These are phyloP conservation scores for Schizophyllum amplum DNA, from an alignment of 1,284 basidiomycete genomes.

Conservation along the genomic window DNA sequence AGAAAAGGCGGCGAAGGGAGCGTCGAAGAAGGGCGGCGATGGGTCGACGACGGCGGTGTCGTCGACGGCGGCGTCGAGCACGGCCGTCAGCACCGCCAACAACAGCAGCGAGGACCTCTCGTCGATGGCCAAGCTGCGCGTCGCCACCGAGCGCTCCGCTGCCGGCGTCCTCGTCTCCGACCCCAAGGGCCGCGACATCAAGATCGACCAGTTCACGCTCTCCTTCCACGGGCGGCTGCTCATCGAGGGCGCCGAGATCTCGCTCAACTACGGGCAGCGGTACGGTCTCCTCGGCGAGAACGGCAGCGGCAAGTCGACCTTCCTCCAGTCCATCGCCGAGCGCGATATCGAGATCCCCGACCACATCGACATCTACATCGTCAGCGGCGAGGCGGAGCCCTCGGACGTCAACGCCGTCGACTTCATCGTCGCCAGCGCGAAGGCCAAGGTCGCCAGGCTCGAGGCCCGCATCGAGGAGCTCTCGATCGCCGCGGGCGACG, in stretches of 20 bases:
- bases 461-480: conserved; percentile 95
- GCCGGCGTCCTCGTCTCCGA: conserved; percentile 92
- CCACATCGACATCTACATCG: conserved; percentile 98
- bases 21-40: conserved; percentile 41
- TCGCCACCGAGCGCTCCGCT: conserved; percentile 85
- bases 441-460: conserved; percentile 90
- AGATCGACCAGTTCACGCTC: conserved; percentile 93
- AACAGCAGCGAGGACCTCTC: conserved; percentile 68
- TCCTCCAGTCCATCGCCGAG: conserved; percentile 74
- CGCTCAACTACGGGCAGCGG: conserved; percentile 95
- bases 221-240: conserved; percentile 96
- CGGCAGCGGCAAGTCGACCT: conserved; percentile 89
- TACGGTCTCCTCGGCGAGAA: conserved; percentile 97
- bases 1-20: conserved; percentile 86
- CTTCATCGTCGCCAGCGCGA: conserved; percentile 91
- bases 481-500: conserved; percentile 53
- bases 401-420: conserved; percentile 95
- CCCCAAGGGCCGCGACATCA: conserved; percentile 89
- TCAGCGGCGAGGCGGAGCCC: conserved; percentile 92
- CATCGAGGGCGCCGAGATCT: conserved; percentile 82
- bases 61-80: conserved; percentile 61
- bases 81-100: conserved; percentile 45
- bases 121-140: conserved; percentile 80
- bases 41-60: conserved; percentile 51
- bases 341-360: conserved; percentile 92